Percentiles rank a stretch among this genome's conserved stretches.
Conservation (phyloP, 176 grass and related monocot species). For the Musa schizocarpa region DNA sequence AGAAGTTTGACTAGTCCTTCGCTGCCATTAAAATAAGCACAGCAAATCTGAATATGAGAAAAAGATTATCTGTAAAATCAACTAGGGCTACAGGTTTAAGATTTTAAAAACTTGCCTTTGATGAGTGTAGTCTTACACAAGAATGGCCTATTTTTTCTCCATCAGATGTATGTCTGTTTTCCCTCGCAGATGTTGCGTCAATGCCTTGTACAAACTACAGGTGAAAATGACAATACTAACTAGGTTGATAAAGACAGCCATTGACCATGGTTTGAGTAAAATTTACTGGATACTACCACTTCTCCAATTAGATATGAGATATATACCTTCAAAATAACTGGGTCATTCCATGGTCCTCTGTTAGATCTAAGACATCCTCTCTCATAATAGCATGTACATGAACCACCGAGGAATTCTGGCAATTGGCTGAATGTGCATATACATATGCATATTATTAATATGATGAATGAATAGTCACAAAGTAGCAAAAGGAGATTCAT, state of each 20-base stretch:
- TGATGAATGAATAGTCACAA: background rate
- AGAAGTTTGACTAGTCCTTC: constrained; percentile 46
- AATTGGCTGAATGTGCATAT: constrained; percentile 57
- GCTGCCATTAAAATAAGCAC: constrained; percentile 41
- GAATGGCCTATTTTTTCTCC: constrained; percentile 48
- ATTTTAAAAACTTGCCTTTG: constrained; percentile 51
- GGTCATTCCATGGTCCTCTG: constrained; percentile 94
- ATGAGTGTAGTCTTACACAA: constrained; percentile 48
- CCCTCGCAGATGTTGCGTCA: constrained; percentile 41
- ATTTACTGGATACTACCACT: background rate
- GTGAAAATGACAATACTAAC: background rate
- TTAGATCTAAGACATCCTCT: constrained; percentile 88
- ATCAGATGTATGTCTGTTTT: constrained; percentile 53
- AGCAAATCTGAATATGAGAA: constrained; percentile 23
- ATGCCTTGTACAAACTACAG: constrained; percentile 63
- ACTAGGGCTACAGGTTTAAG: constrained; percentile 6
- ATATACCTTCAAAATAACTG: constrained; percentile 65
- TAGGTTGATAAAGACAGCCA: background rate
- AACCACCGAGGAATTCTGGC: constrained; percentile 93
- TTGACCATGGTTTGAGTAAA: too few species aligned
- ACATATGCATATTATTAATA: background rate
- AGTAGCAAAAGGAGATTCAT: background rate
- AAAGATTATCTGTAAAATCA: constrained; percentile 20
- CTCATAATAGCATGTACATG: constrained; percentile 70
- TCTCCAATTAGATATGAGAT: background rate